Base-by-base conservation (phyloP, 2,329 filamentous ascomycete genomes). In the Aspergillus sp. region DNA sequence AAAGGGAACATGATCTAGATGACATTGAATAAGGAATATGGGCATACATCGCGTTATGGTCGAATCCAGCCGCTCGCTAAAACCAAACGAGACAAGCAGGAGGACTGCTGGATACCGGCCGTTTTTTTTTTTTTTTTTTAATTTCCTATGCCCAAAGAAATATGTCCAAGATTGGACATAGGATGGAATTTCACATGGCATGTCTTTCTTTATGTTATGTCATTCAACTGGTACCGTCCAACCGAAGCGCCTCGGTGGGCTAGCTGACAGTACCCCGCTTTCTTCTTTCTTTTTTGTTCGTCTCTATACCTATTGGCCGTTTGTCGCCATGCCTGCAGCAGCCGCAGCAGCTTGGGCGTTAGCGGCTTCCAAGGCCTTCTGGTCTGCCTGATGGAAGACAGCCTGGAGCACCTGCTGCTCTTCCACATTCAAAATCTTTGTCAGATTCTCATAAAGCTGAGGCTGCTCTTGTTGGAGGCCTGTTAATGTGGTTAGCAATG, bases 381-480 rank as follows among this genome's bases (percentile, higher is more conserved):
- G 72, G 52, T 83, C 79, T 48, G 86, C 87, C 68, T 86, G 81
- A 55, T 85, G 77, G 51, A 95, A 81, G 48, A 91, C 88, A 19
- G 76, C 79, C 66, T 94, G 84, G 53, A 97, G 80, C 43, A 94
- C 78, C 53, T 80, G 79, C 66, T 93, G 88, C 64, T 97, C 90
- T 44, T 93, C 88, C 0, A 82, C 76, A 33, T 81, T 83, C 37
- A 97, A 80, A 52, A 88, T 86, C 57, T 85, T 82, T 19, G 88
- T 89, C 49, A 98, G 77, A 50, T 78, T 84, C 39, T 84, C 76
- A 66, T 97, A 98, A 57, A 95, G 85, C 57, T 90, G 86, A 13
- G 91, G 90, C 63, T 96, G 90, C 60, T 90, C 86, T 72, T 86
- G 84, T 80, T 96, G 89, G 64, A 97, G 81, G 69, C 81, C 90